Evolutionary conservation across 1,139 yeast species (phyloP), one percentile per base, ranked within the genome.

Genomic region (Hyphopichia burtonii): DNA sequence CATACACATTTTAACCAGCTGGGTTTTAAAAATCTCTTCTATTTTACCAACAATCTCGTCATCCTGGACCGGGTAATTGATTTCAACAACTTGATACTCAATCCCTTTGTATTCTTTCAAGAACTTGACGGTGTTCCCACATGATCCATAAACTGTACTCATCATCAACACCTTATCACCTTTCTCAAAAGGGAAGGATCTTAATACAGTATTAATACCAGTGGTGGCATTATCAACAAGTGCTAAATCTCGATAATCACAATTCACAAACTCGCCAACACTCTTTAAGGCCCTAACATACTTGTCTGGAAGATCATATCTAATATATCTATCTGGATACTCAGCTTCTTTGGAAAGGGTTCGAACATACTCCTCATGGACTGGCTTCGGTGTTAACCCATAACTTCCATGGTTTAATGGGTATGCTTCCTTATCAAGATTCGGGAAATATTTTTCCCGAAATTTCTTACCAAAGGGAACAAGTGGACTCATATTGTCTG

Each of bases 221-320:
- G 75, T 63, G 3, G 89, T 82, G 3, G 89, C 86, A 54, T 83
- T 84, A 11, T 68, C 61, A 2, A 76, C 76, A 31, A 82, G 57
- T 1, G 78, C 84, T 44, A 81, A 51, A 49, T 70, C 66, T 38
- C 62, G 64, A 40, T 62, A 59, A 41, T 75, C 78, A 42, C 75
- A 67, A 37, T 76, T 68, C 31, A 81, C 57, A 4, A 77, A 44
- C 18, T 65, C 51, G 4, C 49, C 55, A 20, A 53, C 22, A 4
- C 46, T 41, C 36, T 64, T 54, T 15, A 79, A 49, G 1, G 70
- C 62, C 3, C 58, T 53, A 7, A 50, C 44, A 46, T 69, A 63
- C n/a, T 52, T 55, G 1, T 50, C 46, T 19, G 47, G 48, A 31
- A 63, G 56, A 2, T 58, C 55, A 19, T 48, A 36, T 14, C 60